Evolutionary conservation across 225 moss, liverwort and hornwort genomes (phyloP).

Genomic region (Marchantia polymorpha): DNA sequence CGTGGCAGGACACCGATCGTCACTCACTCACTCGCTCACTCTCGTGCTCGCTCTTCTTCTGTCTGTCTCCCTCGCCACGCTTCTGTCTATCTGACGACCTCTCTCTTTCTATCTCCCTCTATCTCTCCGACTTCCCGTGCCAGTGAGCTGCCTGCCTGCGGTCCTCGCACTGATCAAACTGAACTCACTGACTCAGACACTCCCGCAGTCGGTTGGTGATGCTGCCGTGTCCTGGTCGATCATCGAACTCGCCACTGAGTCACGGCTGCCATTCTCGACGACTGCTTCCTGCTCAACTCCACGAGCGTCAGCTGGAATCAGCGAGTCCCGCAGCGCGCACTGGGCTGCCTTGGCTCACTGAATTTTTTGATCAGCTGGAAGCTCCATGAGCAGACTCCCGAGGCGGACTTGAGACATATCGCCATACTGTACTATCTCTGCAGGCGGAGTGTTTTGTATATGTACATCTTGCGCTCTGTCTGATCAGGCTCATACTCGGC

Average conservation of each 20-base stretch:
- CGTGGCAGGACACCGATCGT: background rate
- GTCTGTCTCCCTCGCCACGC: background rate
- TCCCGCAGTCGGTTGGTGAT: background rate
- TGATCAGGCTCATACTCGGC: background rate
- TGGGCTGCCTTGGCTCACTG: background rate
- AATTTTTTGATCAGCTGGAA: background rate
- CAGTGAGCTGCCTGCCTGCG: too few species aligned
- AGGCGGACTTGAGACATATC: background rate
- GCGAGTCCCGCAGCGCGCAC: background rate
- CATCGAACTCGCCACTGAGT: background rate
- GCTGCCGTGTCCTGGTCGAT: background rate
- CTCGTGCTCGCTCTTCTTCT: background rate
- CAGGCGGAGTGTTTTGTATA: background rate
- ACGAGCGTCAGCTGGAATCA: background rate
- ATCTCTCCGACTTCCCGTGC: background rate
- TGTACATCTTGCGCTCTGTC: slow-evolving; percentile 3
- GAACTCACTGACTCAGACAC: background rate
- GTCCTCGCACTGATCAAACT: background rate
- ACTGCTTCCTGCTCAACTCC: background rate
- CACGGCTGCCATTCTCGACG: background rate
- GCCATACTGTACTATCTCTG: background rate
- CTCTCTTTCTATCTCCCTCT: background rate
- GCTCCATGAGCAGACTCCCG: background rate
- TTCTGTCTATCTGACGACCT: background rate
- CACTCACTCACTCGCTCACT: background rate